These are phyloP conservation scores for Polychytrium aggregatum DNA, from an alignment of 192 early-diverging fungal species.

Conservation along the genomic window DNA sequence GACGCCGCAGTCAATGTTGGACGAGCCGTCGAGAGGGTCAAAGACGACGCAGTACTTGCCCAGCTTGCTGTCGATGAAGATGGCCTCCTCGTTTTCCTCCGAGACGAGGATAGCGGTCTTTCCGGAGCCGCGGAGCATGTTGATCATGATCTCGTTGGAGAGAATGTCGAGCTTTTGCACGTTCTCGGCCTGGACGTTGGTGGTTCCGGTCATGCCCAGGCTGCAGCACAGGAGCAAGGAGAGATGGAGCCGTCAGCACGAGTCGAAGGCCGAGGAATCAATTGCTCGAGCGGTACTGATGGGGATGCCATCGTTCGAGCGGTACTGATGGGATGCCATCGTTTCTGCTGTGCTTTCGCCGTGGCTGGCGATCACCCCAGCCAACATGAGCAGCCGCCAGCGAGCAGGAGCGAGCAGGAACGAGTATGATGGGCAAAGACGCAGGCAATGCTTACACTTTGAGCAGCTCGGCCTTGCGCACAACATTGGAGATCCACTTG, in stretches of 20 bases:
- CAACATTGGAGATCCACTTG: conserved; percentile 95
- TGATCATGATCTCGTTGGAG: conserved; percentile 97
- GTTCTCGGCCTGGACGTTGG: conserved; percentile 89
- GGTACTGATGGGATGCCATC: no score
- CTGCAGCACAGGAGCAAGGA: no score
- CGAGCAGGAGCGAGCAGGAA: no score
- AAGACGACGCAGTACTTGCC: conserved; percentile 94
- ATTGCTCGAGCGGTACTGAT: no score
- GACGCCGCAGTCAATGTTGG: conserved; percentile 98
- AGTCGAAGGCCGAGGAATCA: no score
- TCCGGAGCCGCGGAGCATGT: conserved; percentile 76
- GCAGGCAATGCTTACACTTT: conserved; percentile 60
- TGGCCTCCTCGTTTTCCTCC: conserved; percentile 92
- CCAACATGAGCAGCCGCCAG: not conserved
- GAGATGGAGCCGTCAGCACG: no score
- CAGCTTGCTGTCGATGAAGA: conserved; percentile 66
- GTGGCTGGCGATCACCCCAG: no score
- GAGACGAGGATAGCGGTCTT: conserved; percentile 91
- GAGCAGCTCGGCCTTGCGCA: conserved; percentile 90
- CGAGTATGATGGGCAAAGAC: not conserved
- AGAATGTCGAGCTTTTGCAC: conserved; percentile 96
- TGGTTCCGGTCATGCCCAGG: conserved; percentile 73
- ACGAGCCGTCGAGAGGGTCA: conserved; percentile 94
- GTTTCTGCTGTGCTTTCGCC: no score
- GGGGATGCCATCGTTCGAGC: no score